Conservation (phyloP, 345 rosid species). For the Clarkia xantiana region DNA sequence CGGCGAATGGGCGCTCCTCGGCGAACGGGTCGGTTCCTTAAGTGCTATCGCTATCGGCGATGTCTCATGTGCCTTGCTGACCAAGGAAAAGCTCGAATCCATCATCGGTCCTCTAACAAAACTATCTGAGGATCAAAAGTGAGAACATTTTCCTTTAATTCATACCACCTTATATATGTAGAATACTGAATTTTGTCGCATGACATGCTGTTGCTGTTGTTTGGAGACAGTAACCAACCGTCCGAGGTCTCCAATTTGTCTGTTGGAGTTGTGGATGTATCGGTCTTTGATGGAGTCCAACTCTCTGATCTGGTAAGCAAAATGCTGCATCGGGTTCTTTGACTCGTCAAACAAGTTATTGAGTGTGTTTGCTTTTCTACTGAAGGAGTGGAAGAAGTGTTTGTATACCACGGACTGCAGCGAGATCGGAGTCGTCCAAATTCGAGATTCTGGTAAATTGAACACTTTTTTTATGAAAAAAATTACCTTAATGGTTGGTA, state of each 20-base stretch:
- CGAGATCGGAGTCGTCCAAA: conserved; percentile 65
- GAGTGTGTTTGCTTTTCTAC: conserved; percentile 9
- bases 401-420: conserved; percentile 77
- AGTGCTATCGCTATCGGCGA: conserved; percentile 78
- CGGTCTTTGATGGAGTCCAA: conserved; percentile 31
- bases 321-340: conserved; percentile 7
- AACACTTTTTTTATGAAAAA: background rate
- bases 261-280: conserved; percentile 26
- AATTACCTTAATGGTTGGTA: background rate
- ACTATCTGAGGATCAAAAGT: conserved; percentile 57
- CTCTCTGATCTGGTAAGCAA: conserved; percentile 54
- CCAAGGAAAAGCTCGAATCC: conserved; percentile 72
- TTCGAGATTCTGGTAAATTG: conserved; percentile 49
- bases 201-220: background rate
- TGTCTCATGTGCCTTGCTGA: conserved; percentile 63
- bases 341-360: conserved; percentile 8
- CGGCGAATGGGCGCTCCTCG: conserved; percentile 94
- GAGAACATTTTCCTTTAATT: conserved; percentile 9
- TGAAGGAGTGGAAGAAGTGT: conserved; percentile 66
- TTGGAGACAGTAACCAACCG: conserved; percentile 47
- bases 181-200: no score
- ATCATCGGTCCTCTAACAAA: conserved; percentile 68
- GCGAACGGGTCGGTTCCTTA: conserved; percentile 46
- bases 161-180: no score
- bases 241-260: conserved; percentile 34